Base-by-base conservation (phyloP, 2,329 filamentous ascomycete genomes). In the Beauveria sp. region DNA sequence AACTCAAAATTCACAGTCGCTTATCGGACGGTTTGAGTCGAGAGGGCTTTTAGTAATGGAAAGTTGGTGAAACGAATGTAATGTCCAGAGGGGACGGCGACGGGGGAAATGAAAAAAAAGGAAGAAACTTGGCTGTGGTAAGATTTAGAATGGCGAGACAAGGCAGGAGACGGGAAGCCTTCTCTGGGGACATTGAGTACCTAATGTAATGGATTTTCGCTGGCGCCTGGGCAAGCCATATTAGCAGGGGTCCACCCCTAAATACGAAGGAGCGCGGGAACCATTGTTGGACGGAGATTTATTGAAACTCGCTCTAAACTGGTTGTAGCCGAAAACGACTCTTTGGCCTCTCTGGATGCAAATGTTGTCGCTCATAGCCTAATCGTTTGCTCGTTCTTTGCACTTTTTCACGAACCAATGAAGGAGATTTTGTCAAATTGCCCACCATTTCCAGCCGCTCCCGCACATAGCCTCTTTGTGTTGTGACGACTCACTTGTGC, bases 211-310 rank as follows among this genome's bases (percentile, higher is more conserved):
- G 16, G 41, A 43, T 20, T 55, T 43, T 55, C 1, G 22, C 40
- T 28, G 40, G 52, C 51, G 34, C 34, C 52, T 43, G 24, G 52
- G 52, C 52, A n/a, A 8, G 52, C 30, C 16, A 12, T 20, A 20
- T 43, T 43, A 43, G 41, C 18, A 43, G 41, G 41, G 41, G 18
- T 43, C 41, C 41, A n/a, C 34, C 34, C 51, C 51, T 64, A 66
- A 44, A 68, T 61, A 44, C 66, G 64, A 28, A 68, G 64, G 22
- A 64, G 61, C 3, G 50, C 54, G 16, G 64, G 61, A 62, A 66
- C n/a, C 22, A 28, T 16, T 28, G 12, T 28, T 48, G 30, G 26
- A 22, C n/a, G 48, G 34, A 37, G 34, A 16, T 14, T 34, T 52
- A 52, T 40, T 52, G 28, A 52, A 52, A 52, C 50, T 37, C n/a